Conservation (phyloP, 495 filamentous ascomycete species). For the Hypoxylon lenormandii region DNA sequence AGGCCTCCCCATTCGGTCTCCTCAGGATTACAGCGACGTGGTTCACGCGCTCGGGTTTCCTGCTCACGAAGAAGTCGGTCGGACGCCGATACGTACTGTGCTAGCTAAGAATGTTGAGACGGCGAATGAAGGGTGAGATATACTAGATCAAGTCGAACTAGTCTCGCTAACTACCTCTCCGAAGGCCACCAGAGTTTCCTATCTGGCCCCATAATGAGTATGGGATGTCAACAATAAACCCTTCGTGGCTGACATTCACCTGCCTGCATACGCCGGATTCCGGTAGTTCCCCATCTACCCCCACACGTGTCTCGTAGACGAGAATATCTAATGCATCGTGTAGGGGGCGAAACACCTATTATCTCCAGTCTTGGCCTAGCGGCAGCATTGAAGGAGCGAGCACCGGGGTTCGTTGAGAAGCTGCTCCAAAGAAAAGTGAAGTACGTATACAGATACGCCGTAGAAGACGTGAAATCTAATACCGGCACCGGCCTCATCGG, state of each 20-base stretch:
- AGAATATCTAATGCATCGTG: background rate
- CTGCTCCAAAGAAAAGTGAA: slow-evolving; percentile 41
- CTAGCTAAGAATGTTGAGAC: slow-evolving; percentile 40
- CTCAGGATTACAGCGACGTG: slow-evolving; percentile 38
- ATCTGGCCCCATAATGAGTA: slow-evolving; percentile 50
- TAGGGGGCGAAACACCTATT: slow-evolving; percentile 36
- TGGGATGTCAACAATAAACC: slow-evolving; percentile 46
- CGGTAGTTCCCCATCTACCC: slow-evolving; percentile 5
- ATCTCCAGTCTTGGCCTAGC: slow-evolving; percentile 38
- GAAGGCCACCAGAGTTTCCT: slow-evolving; percentile 37
- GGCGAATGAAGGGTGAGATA: slow-evolving; percentile 34
- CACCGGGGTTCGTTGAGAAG: slow-evolving; percentile 38
- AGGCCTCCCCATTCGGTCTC: slow-evolving; percentile 41
- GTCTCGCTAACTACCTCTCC: background rate
- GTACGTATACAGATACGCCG: slow-evolving; percentile 46
- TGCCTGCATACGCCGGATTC: slow-evolving; percentile 28
- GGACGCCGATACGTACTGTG: slow-evolving; percentile 42
- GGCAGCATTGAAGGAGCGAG: slow-evolving; percentile 30
- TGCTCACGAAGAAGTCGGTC: slow-evolving; percentile 42
- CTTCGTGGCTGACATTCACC: slow-evolving; percentile 46
- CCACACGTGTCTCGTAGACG: background rate
- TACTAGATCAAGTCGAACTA: background rate
- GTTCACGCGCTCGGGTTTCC: slow-evolving; percentile 37
- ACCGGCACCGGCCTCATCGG: slow-evolving; percentile 39
- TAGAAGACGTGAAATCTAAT: slow-evolving; percentile 42